Percentiles rank a stretch among this genome's conserved stretches.
phyloP scores from a whole-genome alignment of 768 basidiomycete species.

The Hypholoma fasciculare region DNA sequence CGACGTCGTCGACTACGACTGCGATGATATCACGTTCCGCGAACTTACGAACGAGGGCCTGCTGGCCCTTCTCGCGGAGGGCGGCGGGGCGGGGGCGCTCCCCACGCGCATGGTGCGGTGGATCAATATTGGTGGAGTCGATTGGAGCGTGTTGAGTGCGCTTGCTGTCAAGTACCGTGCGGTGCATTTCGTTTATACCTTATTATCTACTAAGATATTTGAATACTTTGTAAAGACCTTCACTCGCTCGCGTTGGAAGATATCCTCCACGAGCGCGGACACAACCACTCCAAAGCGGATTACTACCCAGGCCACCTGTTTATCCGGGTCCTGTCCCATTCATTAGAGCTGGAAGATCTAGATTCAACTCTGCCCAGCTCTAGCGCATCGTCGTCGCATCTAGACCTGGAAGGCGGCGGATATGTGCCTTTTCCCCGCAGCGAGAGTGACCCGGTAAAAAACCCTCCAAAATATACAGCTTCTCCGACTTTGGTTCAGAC shows the following conservation, averaged over 20 bases:
- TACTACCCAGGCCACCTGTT: constrained; percentile 61
- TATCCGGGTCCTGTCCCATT: constrained; percentile 56
- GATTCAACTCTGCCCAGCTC: neutral
- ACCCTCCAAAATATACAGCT: neutral
- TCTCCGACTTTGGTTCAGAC: neutral
- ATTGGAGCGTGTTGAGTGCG: constrained; percentile 65
- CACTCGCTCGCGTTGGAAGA: constrained; percentile 70
- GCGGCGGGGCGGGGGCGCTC: constrained; percentile 18
- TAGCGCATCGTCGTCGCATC: neutral
- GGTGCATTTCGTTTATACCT: constrained; percentile 18
- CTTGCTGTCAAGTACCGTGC: constrained; percentile 58
- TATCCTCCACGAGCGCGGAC: constrained; percentile 52
- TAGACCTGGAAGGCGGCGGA: constrained; percentile 12
- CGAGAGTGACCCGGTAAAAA: neutral
- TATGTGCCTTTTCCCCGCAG: neutral
- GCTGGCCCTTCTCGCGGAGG: constrained; percentile 21
- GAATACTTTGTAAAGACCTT: constrained; percentile 40
- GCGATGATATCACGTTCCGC: constrained; percentile 40
- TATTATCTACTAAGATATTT: neutral
- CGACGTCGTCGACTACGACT: constrained; percentile 61
- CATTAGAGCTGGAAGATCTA: constrained; percentile 22
- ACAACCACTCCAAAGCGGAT: constrained; percentile 48
- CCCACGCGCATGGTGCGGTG: constrained; percentile 46
- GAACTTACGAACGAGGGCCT: constrained; percentile 54
- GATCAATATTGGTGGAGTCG: constrained; percentile 63